These are phyloP conservation scores for Mallotus nudiflorus DNA, from an alignment of 345 rosid species.

Conservation along the genomic window DNA sequence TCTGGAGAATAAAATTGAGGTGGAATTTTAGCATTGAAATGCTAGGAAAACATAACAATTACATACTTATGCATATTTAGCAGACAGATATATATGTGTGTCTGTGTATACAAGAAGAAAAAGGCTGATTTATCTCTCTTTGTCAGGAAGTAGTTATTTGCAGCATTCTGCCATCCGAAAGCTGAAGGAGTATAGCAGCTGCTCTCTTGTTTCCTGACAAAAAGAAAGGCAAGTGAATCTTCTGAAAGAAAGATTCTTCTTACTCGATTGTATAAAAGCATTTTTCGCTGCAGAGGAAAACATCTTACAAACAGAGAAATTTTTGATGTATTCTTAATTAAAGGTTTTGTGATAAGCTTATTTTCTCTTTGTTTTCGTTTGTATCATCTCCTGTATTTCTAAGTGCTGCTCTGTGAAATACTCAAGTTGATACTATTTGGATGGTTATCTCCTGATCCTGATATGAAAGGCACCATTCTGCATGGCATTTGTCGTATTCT, in stretches of 20 bases:
- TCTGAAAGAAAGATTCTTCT: not conserved
- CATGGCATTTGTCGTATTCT: not conserved
- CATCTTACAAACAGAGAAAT: not conserved
- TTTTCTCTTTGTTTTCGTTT: not conserved
- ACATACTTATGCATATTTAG: no score
- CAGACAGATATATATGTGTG: no score
- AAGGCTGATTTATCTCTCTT: not conserved
- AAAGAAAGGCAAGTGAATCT: not conserved
- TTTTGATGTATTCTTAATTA: not conserved
- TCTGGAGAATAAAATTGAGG: no score
- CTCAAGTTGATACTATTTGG: not conserved
- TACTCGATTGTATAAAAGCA: not conserved
- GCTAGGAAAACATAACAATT: no score
- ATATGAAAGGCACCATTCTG: not conserved
- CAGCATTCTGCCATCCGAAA: not conserved
- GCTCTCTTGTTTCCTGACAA: not conserved
- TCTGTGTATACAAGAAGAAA: not conserved
- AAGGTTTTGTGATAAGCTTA: not conserved
- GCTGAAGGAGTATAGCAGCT: not conserved
- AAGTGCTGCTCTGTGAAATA: not conserved
- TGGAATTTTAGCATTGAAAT: no score
- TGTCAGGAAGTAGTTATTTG: not conserved
- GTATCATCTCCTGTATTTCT: not conserved
- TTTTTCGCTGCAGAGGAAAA: slow-evolving; percentile 6
- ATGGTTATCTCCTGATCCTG: not conserved